Percentiles rank a stretch among this genome's conserved stretches.
Conservation (phyloP, 2,329 filamentous ascomycete genomes). For the Pestalotiopsis sp. region DNA sequence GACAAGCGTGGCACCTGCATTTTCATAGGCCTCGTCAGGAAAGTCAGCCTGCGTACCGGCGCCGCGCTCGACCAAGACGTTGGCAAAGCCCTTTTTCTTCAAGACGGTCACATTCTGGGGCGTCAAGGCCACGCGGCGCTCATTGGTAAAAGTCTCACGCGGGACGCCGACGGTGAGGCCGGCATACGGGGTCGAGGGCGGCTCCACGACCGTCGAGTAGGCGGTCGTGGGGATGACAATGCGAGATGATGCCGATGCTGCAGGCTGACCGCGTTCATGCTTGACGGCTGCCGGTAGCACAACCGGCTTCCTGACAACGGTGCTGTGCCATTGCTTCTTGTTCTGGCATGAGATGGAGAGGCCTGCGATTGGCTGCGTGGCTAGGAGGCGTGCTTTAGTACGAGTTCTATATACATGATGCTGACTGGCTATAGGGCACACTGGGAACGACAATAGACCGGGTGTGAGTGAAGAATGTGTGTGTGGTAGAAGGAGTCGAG, state of each 20-base stretch:
- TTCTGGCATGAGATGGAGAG: constrained; percentile 18
- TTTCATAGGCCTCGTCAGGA: constrained; percentile 73
- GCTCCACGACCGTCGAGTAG: constrained; percentile 33
- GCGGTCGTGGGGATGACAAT: constrained; percentile 26
- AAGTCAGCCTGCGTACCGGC: constrained; percentile 81
- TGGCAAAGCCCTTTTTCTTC: constrained; percentile 82
- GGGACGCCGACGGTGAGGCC: constrained; percentile 79
- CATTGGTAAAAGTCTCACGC: constrained; percentile 75
- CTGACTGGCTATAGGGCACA: neutral
- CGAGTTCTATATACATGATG: constrained; percentile 14
- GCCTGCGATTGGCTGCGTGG: constrained; percentile 22
- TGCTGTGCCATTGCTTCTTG: constrained; percentile 29
- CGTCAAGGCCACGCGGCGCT: constrained; percentile 82
- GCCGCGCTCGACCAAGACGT: constrained; percentile 77
- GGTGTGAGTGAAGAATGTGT: neutral
- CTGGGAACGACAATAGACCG: neutral
- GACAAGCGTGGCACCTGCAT: constrained; percentile 77
- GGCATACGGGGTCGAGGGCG: constrained; percentile 64
- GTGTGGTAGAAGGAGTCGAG: neutral
- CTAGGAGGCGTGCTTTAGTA: constrained; percentile 29
- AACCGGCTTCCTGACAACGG: constrained; percentile 28
- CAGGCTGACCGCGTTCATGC: constrained; percentile 20
- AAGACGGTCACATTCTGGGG: constrained; percentile 81
- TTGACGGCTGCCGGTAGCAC: constrained; percentile 29
- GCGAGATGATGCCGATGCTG: constrained; percentile 17